Base-by-base conservation (phyloP, 768 basidiomycete species). In the Tricholoma hemisulphureum region DNA sequence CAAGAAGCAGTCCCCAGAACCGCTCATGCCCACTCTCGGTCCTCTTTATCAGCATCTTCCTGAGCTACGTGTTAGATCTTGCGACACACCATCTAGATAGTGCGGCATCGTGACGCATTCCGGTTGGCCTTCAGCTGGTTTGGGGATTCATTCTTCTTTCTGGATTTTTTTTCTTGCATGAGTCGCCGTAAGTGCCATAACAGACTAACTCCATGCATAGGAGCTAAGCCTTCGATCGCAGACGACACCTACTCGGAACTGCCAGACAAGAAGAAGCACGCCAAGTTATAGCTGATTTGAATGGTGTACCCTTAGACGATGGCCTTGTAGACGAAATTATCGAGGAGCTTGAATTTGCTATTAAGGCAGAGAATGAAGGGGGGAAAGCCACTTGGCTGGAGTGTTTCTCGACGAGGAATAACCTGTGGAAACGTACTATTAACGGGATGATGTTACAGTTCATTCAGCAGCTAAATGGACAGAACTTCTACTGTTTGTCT, bases 371-470 rank as follows among this genome's bases (percentile, higher is more conserved):
- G 71, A 93, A 92, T 64, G 86, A 88, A 53, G 89, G 88, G 20
- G 90, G 90, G 6, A 87, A 89, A 65, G 87, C 88, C 1, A 87
- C 85, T 0, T 92, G 89, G 89, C 41, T 77, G 24, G 90, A 92
- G 67, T 89, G 88, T 70, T 91, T 92, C 78, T 86, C 86, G 1
- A 76, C 79, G 4, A 71, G 83, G 43, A 88, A 89, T 62, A 73
- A 78, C 64, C 70, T 91, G 41, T 89, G 87, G 83, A 87, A 85
- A 70, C 80, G 90, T 54, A 91, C 89, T 13, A 67, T 76, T 31
- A 91, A 90, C 58, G 88, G 89, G n/a, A 88, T 89, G 85, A 88
- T 89, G 85, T 70, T 89, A 43, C 88, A 89, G 61, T 90, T 91
- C 65, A 83, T 92, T 53, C 89, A 91, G 62, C 89, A 91, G 62